Evolutionary conservation across 768 basidiomycete species (phyloP).

Genomic region (Aureoboletus auriporus): DNA sequence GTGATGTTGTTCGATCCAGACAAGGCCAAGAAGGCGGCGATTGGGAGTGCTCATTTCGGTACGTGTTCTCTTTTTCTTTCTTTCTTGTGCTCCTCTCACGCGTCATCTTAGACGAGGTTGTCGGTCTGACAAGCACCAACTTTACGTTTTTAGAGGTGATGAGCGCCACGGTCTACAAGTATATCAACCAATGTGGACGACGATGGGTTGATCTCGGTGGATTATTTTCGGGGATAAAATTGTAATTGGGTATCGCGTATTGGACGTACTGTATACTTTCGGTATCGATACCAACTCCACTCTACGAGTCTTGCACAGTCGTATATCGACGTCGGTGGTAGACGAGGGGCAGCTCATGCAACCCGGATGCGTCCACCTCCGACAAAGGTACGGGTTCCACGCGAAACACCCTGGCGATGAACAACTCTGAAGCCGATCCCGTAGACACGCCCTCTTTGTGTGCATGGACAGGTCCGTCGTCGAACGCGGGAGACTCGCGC

Average conservation of each 20-base stretch:
- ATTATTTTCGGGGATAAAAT: constrained; percentile 81
- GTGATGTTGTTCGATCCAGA: constrained; percentile 71
- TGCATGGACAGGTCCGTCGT: constrained; percentile 13
- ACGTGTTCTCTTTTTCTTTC: constrained; percentile 11
- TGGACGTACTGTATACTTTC: constrained; percentile 8
- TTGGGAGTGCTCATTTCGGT: constrained; percentile 44
- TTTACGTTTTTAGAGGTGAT: constrained; percentile 47
- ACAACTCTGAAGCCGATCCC: constrained; percentile 61
- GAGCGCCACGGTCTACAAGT: constrained; percentile 60
- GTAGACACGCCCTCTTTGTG: constrained; percentile 14
- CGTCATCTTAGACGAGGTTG: constrained; percentile 48
- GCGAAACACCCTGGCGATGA: constrained; percentile 72
- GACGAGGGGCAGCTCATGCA: constrained; percentile 50
- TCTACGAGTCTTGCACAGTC: constrained; percentile 34
- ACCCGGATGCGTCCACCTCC: constrained; percentile 13
- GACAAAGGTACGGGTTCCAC: constrained; percentile 43
- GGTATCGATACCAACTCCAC: constrained; percentile 4
- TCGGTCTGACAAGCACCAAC: constrained; percentile 48
- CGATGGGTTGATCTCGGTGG: constrained; percentile 81
- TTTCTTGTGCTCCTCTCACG: background rate
- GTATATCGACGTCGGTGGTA: constrained; percentile 62
- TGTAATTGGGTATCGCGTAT: constrained; percentile 30
- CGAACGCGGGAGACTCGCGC: constrained; percentile 20
- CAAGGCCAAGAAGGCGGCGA: constrained; percentile 52
- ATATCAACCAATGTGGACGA: constrained; percentile 84